phyloP scores from a whole-genome alignment of 176 grass and related monocot genomes.

The Leersia perrieri region DNA sequence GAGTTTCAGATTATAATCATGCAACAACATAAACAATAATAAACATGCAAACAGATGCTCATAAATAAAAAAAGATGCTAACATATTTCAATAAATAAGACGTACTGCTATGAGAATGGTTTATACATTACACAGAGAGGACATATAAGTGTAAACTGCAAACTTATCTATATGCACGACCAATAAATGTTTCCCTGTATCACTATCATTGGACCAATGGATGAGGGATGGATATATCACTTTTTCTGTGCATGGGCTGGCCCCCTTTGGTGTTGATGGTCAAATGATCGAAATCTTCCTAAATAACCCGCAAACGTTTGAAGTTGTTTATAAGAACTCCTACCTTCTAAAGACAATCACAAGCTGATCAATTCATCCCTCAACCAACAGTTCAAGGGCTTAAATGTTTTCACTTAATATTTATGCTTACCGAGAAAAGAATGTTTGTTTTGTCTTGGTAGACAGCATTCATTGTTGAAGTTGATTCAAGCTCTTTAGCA shows the following conservation, averaged over 20 bases:
- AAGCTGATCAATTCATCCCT: not conserved
- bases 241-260: not conserved
- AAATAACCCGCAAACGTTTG: not conserved
- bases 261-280: not conserved
- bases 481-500: slow-evolving; percentile 81
- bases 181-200: not conserved
- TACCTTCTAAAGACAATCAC: slow-evolving; percentile 1
- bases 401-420: not conserved
- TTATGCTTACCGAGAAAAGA: slow-evolving; percentile 81
- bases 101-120: not conserved
- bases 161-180: not conserved
- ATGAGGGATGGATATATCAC: not conserved
- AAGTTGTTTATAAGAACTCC: not conserved
- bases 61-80: not conserved
- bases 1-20: not conserved
- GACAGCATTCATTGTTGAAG: slow-evolving; percentile 82
- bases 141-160: slow-evolving; percentile 4
- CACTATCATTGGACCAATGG: not conserved
- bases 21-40: not conserved
- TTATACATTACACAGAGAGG: not conserved
- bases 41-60: not conserved
- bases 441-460: slow-evolving; percentile 99
- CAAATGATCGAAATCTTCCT: not conserved
- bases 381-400: not conserved
- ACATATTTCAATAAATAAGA: slow-evolving; percentile 11